Evolutionary conservation across 768 basidiomycete genomes (phyloP).

Genomic region (Auricularia heimuer): DNA sequence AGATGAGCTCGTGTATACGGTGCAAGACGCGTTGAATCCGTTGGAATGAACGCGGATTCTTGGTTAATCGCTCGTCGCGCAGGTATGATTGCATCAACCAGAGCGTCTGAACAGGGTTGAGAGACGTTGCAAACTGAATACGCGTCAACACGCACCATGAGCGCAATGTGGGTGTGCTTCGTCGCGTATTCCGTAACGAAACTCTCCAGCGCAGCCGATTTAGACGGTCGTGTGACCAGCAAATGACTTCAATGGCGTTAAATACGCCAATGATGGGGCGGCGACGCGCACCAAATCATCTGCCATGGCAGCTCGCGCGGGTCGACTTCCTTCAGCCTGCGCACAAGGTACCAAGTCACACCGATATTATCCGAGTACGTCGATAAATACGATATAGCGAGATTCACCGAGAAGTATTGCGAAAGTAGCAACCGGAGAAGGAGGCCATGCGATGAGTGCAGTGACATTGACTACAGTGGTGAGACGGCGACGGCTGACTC

Average conservation of each 20-base stretch:
- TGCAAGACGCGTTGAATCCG: slow-evolving; percentile 66
- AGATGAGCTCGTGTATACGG: slow-evolving; percentile 93
- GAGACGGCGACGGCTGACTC: not conserved
- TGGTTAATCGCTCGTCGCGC: slow-evolving; percentile 56
- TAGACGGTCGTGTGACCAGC: slow-evolving; percentile 83
- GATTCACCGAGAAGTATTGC: slow-evolving; percentile 89
- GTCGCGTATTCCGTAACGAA: slow-evolving; percentile 86
- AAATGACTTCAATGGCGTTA: slow-evolving; percentile 57
- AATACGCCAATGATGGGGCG: slow-evolving; percentile 4
- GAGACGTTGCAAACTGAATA: slow-evolving; percentile 9
- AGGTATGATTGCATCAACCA: slow-evolving; percentile 99
- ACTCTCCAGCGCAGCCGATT: slow-evolving; percentile 85
- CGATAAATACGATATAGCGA: slow-evolving; percentile 81
- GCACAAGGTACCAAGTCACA: slow-evolving; percentile 82
- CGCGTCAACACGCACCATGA: slow-evolving; percentile 60
- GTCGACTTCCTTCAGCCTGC: slow-evolving; percentile 55
- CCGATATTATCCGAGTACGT: slow-evolving; percentile 80
- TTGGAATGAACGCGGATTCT: slow-evolving; percentile 9
- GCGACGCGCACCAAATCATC: slow-evolving; percentile 60
- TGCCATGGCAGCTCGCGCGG: slow-evolving; percentile 77
- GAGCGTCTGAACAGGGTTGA: slow-evolving; percentile 50
- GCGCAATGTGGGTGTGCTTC: slow-evolving; percentile 88
- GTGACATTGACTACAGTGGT: not conserved
- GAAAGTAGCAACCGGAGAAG: slow-evolving; percentile 88
- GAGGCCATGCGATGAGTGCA: slow-evolving; percentile 42